A percentile compares a stretch with the other conserved stretches of the same genome.
These are phyloP conservation scores for Metroxylon sagu DNA, from an alignment of 176 grass and related monocot species.

Conservation along the genomic window DNA sequence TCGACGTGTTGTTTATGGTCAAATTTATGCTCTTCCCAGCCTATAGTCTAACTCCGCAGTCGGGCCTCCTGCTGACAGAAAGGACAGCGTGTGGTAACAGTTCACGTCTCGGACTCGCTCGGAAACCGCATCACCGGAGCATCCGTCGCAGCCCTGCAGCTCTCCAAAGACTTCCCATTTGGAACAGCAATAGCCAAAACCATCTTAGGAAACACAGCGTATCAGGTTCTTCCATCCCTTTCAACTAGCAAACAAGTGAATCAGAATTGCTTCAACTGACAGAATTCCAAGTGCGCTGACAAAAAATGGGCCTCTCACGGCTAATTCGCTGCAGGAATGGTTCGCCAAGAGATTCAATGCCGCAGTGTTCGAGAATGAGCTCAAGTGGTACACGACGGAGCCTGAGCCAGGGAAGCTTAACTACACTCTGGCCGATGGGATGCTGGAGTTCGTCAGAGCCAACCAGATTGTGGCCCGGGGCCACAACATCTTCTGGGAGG, in stretches of 20 bases:
- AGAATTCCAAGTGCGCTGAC: too few relatives aligned
- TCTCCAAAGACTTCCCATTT: slow-evolving; percentile 70
- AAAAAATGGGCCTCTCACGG: too few relatives aligned
- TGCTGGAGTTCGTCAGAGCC: slow-evolving; percentile 49
- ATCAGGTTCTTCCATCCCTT: slow-evolving; percentile 31
- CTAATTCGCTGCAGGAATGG: slow-evolving; percentile 44
- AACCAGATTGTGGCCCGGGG: slow-evolving; percentile 54
- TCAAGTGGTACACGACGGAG: slow-evolving; percentile 93
- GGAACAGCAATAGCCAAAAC: slow-evolving; percentile 83
- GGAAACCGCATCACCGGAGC: slow-evolving; percentile 54
- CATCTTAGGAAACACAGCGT: slow-evolving; percentile 67
- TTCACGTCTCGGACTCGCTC: slow-evolving; percentile 64
- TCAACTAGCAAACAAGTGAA: too few relatives aligned
- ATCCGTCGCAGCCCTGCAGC: slow-evolving; percentile 61
- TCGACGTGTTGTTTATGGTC: neutral
- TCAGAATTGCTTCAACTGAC: too few relatives aligned
- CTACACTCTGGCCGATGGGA: slow-evolving; percentile 43
- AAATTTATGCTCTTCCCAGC: neutral
- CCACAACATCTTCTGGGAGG: slow-evolving; percentile 98
- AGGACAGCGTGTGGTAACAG: slow-evolving; percentile 58
- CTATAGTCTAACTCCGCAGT: neutral
- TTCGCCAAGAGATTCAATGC: slow-evolving; percentile 59
- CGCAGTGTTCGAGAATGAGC: slow-evolving; percentile 93
- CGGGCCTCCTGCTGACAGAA: slow-evolving; percentile 29
- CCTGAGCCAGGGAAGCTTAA: slow-evolving; percentile 52